These are phyloP conservation scores for Chlorociboria aeruginascens DNA, from an alignment of 495 filamentous ascomycete genomes.

Conservation along the genomic window DNA sequence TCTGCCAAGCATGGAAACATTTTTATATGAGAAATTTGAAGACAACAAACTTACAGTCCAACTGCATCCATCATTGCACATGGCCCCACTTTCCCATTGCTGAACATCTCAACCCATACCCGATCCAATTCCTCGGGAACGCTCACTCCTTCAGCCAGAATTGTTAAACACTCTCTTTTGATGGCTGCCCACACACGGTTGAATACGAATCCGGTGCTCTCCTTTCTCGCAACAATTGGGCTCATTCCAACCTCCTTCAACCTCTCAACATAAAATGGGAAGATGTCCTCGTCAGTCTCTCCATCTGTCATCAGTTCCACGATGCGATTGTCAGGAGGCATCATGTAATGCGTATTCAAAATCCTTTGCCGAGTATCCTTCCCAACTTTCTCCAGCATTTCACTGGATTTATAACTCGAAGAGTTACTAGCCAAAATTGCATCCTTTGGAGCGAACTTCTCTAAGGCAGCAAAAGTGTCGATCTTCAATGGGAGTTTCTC, in stretches of 20 bases:
- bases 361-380: conserved; percentile 21
- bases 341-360: conserved; percentile 40
- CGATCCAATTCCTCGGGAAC: conserved; percentile 35
- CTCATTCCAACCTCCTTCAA: conserved; percentile 31
- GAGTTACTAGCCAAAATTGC: conserved; percentile 42
- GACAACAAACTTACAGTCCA: conserved; percentile 21
- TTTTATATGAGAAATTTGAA: no score
- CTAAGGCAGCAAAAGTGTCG: conserved; percentile 34
- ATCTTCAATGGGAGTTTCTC: conserved; percentile 40
- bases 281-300: conserved; percentile 28
- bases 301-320: conserved; percentile 47
- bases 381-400: conserved; percentile 33
- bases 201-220: conserved; percentile 45
- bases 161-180: conserved; percentile 38
- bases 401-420: conserved; percentile 33
- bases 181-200: conserved; percentile 48
- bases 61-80: conserved; percentile 21
- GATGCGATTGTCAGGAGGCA: conserved; percentile 28
- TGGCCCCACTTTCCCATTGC: background rate
- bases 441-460: conserved; percentile 27
- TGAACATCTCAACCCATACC: conserved; percentile 28
- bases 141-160: conserved; percentile 38
- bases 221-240: conserved; percentile 29
- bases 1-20: no score
- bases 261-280: conserved; percentile 28